A percentile compares a stretch with the other conserved stretches of the same genome.
phyloP scores from a whole-genome alignment of 2,329 filamentous ascomycete species.

The Botryotinia narcissicola region DNA sequence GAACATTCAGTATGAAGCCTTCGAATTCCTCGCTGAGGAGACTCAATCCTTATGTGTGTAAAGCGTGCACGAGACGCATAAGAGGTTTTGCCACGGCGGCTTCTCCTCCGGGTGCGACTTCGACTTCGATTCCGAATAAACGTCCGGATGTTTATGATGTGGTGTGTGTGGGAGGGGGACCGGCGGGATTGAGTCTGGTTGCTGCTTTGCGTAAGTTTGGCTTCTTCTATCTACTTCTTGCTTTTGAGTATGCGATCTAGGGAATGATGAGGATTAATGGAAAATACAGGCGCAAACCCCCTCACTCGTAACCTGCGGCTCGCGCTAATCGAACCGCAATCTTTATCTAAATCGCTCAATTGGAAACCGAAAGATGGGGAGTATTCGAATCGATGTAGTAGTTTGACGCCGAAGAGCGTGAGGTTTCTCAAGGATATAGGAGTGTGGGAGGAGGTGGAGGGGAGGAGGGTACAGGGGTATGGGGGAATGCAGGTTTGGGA shows the following conservation, averaged over 20 bases:
- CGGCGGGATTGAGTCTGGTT: conserved; percentile 74
- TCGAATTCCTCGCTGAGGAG: not conserved
- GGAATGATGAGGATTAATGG: not conserved
- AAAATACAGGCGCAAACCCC: conserved; percentile 64
- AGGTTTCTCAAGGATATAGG: conserved; percentile 79
- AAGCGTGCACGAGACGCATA: conserved; percentile 11
- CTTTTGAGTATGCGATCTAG: not conserved
- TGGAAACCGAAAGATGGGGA: conserved; percentile 65
- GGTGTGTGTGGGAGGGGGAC: conserved; percentile 40
- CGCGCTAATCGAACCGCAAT: conserved; percentile 87
- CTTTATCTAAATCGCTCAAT: conserved; percentile 65
- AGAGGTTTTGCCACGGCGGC: conserved; percentile 13
- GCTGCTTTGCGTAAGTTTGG: conserved; percentile 66
- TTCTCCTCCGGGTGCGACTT: conserved; percentile 13
- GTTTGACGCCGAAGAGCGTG: conserved; percentile 85
- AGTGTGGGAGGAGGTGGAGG: conserved; percentile 75
- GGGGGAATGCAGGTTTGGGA: conserved; percentile 99
- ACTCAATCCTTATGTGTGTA: conserved; percentile 15
- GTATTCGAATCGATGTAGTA: conserved; percentile 95
- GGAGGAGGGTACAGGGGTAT: conserved; percentile 76
- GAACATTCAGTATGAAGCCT: conserved; percentile 3
- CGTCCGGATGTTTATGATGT: conserved; percentile 38
- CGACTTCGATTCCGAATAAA: not conserved
- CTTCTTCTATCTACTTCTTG: not conserved
- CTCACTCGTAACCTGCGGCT: conserved; percentile 74